Evolutionary conservation across 2,329 filamentous ascomycete species (phyloP).

Genomic region (Pyrenophora teres): DNA sequence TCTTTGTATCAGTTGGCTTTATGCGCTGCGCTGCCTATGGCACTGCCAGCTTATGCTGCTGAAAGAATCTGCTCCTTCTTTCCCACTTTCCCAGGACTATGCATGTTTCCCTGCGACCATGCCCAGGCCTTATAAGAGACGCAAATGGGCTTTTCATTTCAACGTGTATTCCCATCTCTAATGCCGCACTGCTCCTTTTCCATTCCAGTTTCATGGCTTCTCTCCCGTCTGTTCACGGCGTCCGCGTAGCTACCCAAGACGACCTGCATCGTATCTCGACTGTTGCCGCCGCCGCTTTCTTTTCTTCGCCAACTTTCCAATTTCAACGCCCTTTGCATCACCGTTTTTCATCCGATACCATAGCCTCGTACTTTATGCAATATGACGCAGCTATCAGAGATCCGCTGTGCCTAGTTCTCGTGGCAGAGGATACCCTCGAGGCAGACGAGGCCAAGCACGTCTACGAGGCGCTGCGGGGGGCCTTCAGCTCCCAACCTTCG

Average conservation of each 20-base stretch:
- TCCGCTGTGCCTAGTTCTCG: slow-evolving; percentile 21
- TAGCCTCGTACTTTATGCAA: slow-evolving; percentile 25
- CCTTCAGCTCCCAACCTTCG: slow-evolving; percentile 8
- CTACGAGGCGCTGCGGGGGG: slow-evolving; percentile 27
- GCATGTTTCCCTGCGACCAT: background rate
- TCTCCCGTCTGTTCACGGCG: slow-evolving; percentile 21
- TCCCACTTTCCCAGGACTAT: background rate
- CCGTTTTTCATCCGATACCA: slow-evolving; percentile 29
- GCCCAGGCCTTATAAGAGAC: background rate
- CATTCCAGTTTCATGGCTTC: slow-evolving; percentile 13
- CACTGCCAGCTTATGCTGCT: background rate
- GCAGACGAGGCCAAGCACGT: slow-evolving; percentile 19
- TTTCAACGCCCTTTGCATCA: slow-evolving; percentile 32
- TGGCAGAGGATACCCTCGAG: slow-evolving; percentile 21
- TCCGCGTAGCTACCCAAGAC: slow-evolving; percentile 29
- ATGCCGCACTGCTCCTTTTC: background rate
- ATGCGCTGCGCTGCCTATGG: slow-evolving; percentile 1
- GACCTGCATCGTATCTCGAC: slow-evolving; percentile 34
- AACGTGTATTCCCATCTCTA: background rate
- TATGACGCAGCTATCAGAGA: slow-evolving; percentile 23
- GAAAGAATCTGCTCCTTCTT: background rate
- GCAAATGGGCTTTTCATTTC: background rate
- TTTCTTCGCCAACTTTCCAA: slow-evolving; percentile 35
- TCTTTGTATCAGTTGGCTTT: slow-evolving; percentile 1
- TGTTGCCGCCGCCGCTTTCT: slow-evolving; percentile 39